Conservation (phyloP, 2,329 filamentous ascomycete genomes). For the Ceratocystis alfenasii region DNA sequence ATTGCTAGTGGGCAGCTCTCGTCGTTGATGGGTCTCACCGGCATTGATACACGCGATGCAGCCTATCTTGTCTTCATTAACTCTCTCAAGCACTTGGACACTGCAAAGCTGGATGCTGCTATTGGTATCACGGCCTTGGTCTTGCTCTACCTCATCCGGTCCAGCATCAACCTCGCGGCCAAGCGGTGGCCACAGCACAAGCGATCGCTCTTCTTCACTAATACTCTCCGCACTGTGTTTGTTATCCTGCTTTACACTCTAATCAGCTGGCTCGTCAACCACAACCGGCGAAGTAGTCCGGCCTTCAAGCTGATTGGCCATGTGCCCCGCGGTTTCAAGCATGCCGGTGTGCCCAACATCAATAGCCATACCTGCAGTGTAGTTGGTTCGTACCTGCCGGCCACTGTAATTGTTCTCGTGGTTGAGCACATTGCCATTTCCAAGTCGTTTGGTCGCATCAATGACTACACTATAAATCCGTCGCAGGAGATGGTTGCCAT, state of each 20-base stretch:
- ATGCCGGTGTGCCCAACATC: constrained; percentile 54
- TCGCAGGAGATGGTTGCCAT: constrained; percentile 71
- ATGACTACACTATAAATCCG: constrained; percentile 70
- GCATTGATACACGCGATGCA: constrained; percentile 60
- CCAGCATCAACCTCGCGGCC: constrained; percentile 49
- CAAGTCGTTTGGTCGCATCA: constrained; percentile 68
- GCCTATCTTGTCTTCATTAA: constrained; percentile 80
- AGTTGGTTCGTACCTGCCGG: constrained; percentile 56
- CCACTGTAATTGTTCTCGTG: constrained; percentile 63
- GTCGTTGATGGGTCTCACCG: constrained; percentile 64
- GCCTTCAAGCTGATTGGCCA: constrained; percentile 60
- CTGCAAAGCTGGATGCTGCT: constrained; percentile 63
- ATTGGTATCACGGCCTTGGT: constrained; percentile 74
- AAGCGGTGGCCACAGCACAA: constrained; percentile 56
- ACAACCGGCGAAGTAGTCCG: constrained; percentile 49
- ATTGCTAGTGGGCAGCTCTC: constrained; percentile 79
- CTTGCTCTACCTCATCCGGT: constrained; percentile 66
- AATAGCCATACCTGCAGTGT: constrained; percentile 48
- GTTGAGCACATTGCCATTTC: constrained; percentile 76
- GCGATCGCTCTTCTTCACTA: constrained; percentile 79
- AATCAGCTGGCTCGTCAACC: constrained; percentile 77
- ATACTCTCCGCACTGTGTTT: constrained; percentile 79
- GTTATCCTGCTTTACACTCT: constrained; percentile 86
- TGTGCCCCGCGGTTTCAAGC: constrained; percentile 70
- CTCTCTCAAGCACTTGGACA: constrained; percentile 58